Evolutionary conservation across 2,329 filamentous ascomycete species (phyloP).

Genomic region (Capronia coronata): DNA sequence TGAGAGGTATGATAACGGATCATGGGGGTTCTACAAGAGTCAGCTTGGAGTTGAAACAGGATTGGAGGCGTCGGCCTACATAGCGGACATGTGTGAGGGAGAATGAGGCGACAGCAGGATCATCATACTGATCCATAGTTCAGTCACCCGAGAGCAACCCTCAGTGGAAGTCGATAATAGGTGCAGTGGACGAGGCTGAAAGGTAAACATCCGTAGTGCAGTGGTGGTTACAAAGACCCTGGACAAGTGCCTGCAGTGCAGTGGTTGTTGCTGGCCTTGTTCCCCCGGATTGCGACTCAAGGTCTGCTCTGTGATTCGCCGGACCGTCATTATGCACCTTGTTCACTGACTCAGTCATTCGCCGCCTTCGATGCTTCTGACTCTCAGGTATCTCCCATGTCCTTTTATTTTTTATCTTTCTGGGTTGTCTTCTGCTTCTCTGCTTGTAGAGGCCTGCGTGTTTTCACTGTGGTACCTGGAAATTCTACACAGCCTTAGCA

Average conservation of each 20-base stretch:
- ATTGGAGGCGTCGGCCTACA: conserved; percentile 48
- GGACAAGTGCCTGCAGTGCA: no score
- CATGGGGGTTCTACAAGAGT: conserved; percentile 65
- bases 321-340: no score
- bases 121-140: conserved; percentile 10
- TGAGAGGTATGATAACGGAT: conserved; percentile 76
- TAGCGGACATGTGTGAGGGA: conserved; percentile 96
- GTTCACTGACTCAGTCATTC: neutral
- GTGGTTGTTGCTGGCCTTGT: no score
- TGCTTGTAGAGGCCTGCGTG: no score
- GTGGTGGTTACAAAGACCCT: neutral
- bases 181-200: neutral
- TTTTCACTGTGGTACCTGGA: no score
- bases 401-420: neutral
- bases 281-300: neutral
- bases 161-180: no score
- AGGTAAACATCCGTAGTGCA: neutral
- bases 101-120: conserved; percentile 68
- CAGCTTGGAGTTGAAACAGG: neutral
- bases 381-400: conserved; percentile 4
- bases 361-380: neutral
- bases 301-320: neutral
- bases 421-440: no score
- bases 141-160: neutral
- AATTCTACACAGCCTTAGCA: no score